Evolutionary conservation across 1,139 yeast species (phyloP).

Genomic region (Kazachstania sp.): DNA sequence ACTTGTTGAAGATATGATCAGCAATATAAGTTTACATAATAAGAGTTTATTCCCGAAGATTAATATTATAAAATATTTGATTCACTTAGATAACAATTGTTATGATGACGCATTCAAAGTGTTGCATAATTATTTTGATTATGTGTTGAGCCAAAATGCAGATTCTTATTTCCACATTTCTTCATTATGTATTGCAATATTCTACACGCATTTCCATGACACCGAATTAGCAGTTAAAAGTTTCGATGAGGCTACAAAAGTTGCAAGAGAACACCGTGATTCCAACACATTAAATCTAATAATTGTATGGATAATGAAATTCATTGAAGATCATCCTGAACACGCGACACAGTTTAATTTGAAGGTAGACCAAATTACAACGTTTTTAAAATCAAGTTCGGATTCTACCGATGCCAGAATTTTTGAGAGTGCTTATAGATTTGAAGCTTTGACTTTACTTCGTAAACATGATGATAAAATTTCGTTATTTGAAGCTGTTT

Average conservation of each 20-base stretch:
- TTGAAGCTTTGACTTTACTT: conserved; percentile 21
- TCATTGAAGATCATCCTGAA: conserved; percentile 59
- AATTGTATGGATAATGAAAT: conserved; percentile 69
- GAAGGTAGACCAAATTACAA: conserved; percentile 50
- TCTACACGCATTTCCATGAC: conserved; percentile 71
- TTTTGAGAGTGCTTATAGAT: conserved; percentile 25
- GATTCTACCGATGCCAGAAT: conserved; percentile 17
- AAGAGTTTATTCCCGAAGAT: conserved; percentile 52
- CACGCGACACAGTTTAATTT: conserved; percentile 38
- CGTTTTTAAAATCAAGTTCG: conserved; percentile 41
- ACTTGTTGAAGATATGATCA: conserved; percentile 29
- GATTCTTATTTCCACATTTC: conserved; percentile 54
- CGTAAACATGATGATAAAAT: conserved; percentile 15
- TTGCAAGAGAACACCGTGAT: conserved; percentile 82
- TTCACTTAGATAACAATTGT: conserved; percentile 51
- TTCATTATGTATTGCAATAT: conserved; percentile 62
- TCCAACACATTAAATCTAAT: conserved; percentile 63
- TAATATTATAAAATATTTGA: conserved; percentile 57
- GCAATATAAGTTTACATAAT: conserved; percentile 44
- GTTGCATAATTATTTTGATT: conserved; percentile 77
- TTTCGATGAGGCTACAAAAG: conserved; percentile 78
- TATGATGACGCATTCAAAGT: conserved; percentile 68
- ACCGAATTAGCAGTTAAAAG: conserved; percentile 69
- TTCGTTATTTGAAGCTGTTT: conserved; percentile 16
- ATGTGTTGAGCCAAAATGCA: conserved; percentile 51